These are phyloP conservation scores for Phytophthora capsici DNA, from an alignment of 352 stramenopile species.

Conservation along the genomic window DNA sequence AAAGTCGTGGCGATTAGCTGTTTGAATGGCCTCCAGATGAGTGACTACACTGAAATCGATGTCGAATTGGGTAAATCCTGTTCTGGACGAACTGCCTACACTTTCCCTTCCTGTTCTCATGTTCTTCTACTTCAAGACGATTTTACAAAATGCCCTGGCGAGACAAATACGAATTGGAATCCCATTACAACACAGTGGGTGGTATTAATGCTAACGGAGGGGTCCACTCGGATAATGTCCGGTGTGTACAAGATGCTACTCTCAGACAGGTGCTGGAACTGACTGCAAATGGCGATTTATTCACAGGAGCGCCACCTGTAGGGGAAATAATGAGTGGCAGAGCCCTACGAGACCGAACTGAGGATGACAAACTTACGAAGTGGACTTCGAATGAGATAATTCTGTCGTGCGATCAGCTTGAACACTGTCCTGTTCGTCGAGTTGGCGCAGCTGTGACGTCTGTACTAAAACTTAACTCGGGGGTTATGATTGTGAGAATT, in stretches of 20 bases:
- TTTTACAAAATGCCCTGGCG: slow-evolving; percentile 43
- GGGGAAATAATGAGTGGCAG: slow-evolving; percentile 35
- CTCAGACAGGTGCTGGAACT: slow-evolving; percentile 52
- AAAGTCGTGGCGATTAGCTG: slow-evolving; percentile 63
- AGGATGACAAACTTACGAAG: slow-evolving; percentile 49
- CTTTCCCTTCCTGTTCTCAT: slow-evolving; percentile 44
- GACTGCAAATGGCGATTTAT: slow-evolving; percentile 61
- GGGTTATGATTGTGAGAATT: slow-evolving; percentile 55
- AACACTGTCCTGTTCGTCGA: slow-evolving; percentile 48
- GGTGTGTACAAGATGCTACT: slow-evolving; percentile 38
- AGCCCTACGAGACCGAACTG: slow-evolving; percentile 35
- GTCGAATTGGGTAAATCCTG: slow-evolving; percentile 59
- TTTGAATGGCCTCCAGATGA: slow-evolving; percentile 50
- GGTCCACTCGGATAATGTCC: slow-evolving; percentile 60
- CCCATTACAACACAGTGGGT: slow-evolving; percentile 60
- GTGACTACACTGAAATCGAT: slow-evolving; percentile 38
- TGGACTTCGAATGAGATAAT: slow-evolving; percentile 61
- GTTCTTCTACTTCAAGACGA: slow-evolving; percentile 66
- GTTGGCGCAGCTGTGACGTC: slow-evolving; percentile 67
- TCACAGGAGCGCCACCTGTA: slow-evolving; percentile 38
- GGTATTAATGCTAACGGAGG: slow-evolving; percentile 66
- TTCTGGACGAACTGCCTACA: slow-evolving; percentile 52
- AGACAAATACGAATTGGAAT: slow-evolving; percentile 47
- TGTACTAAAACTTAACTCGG: slow-evolving; percentile 46
- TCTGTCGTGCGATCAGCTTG: slow-evolving; percentile 49